Percentiles rank a stretch among this genome's conserved stretches.
Conservation (phyloP, 2,329 filamentous ascomycete genomes). For the Fonsecaea pugnacius region DNA sequence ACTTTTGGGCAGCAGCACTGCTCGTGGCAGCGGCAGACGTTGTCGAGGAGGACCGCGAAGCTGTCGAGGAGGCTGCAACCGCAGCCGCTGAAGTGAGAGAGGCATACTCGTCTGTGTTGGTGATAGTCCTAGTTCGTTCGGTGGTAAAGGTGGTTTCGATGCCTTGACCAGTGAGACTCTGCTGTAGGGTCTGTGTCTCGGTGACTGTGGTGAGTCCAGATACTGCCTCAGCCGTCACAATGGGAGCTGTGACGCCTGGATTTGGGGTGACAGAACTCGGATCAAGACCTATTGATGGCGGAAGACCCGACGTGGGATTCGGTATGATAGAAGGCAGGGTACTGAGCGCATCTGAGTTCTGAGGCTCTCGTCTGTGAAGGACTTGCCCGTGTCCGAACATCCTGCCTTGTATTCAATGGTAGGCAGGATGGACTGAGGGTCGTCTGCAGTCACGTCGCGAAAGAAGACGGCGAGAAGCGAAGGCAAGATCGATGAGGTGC, state of each 20-base stretch:
- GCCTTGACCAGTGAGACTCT: constrained; percentile 19
- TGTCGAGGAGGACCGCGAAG: constrained; percentile 45
- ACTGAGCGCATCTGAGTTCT: constrained; percentile 1
- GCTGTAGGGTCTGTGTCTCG: constrained; percentile 28
- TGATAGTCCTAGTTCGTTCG: constrained; percentile 30
- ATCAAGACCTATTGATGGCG: constrained; percentile 20
- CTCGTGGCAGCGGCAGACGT: constrained; percentile 45
- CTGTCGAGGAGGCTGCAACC: constrained; percentile 42
- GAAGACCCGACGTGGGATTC: constrained; percentile 28
- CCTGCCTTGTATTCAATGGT: constrained; percentile 29
- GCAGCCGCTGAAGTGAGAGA: constrained; percentile 32
- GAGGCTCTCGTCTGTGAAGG: constrained; percentile 24
- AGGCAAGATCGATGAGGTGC: constrained; percentile 10
- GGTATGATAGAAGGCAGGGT: constrained; percentile 28
- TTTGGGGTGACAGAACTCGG: constrained; percentile 18
- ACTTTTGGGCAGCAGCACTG: constrained; percentile 43
- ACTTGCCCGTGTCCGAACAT: constrained; percentile 26
- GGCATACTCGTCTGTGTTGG: constrained; percentile 33
- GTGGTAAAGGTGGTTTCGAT: constrained; percentile 31
- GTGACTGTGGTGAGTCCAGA: constrained; percentile 34
- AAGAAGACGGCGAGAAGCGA: constrained; percentile 14
- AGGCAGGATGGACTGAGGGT: constrained; percentile 23
- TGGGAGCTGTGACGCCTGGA: constrained; percentile 21
- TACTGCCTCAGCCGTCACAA: constrained; percentile 24
- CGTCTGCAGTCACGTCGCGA: constrained; percentile 7